Percentiles rank a stretch among this genome's conserved stretches.
Conservation (phyloP, 164 flowering plant genomes). For the Vitis amurensis region DNA sequence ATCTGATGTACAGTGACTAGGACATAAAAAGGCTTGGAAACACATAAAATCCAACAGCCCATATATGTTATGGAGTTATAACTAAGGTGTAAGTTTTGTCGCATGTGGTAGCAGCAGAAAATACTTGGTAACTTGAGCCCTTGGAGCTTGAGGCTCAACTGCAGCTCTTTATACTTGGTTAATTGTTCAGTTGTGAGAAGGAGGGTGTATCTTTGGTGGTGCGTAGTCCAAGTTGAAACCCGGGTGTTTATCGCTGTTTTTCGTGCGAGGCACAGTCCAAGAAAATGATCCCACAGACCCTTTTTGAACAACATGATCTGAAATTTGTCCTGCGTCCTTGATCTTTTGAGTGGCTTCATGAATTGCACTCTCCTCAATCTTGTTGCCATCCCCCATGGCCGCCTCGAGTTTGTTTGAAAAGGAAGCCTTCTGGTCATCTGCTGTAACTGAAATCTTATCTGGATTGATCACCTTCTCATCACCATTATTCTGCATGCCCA, state of each 20-base stretch:
- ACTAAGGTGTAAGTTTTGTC: too few relatives aligned
- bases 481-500: not conserved
- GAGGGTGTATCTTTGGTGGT: conserved; percentile 72
- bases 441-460: not conserved
- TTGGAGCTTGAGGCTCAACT: too few relatives aligned
- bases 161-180: too few relatives aligned
- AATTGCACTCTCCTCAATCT: not conserved
- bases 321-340: not conserved
- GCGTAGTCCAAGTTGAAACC: conserved; percentile 52
- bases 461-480: not conserved
- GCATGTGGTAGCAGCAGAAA: too few relatives aligned
- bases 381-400: not conserved
- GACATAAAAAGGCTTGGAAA: not conserved
- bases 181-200: conserved; percentile 53
- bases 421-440: not conserved
- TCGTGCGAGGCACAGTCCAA: conserved; percentile 37
- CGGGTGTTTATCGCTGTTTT: conserved; percentile 22
- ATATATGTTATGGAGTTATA: not conserved
- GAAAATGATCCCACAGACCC: conserved; percentile 23
- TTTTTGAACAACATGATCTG: not conserved
- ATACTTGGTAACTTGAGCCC: too few relatives aligned
- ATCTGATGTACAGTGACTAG: not conserved
- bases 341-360: not conserved
- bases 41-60: not conserved
- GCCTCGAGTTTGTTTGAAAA: not conserved